These are phyloP conservation scores for Curvularia spicifera DNA, from an alignment of 2,329 filamentous ascomycete genomes.

Conservation along the genomic window DNA sequence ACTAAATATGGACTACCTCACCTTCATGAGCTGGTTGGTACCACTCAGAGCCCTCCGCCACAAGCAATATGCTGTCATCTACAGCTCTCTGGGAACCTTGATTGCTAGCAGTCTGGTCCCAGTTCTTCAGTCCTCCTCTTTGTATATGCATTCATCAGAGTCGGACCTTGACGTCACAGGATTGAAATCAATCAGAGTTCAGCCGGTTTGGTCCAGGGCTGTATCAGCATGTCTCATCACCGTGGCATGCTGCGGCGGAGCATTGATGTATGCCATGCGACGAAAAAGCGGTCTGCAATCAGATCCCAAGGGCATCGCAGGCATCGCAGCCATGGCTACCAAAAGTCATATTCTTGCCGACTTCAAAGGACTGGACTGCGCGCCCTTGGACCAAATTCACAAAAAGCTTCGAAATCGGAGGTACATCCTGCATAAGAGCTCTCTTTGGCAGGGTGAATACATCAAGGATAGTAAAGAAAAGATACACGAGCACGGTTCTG, in stretches of 20 bases:
- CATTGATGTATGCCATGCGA: slow-evolving; percentile 66
- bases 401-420: slow-evolving; percentile 68
- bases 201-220: slow-evolving; percentile 66
- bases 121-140: slow-evolving; percentile 68
- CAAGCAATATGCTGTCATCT: slow-evolving; percentile 71
- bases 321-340: slow-evolving; percentile 77
- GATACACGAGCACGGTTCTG: slow-evolving; percentile 53
- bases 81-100: slow-evolving; percentile 69
- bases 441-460: slow-evolving; percentile 68
- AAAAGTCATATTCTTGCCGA: slow-evolving; percentile 75
- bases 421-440: slow-evolving; percentile 74
- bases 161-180: slow-evolving; percentile 53
- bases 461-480: slow-evolving; percentile 57
- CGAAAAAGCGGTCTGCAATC: slow-evolving; percentile 70
- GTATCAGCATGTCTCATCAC: slow-evolving; percentile 63
- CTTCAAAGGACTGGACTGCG: slow-evolving; percentile 74
- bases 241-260: slow-evolving; percentile 64
- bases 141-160: slow-evolving; percentile 64
- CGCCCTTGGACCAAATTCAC: slow-evolving; percentile 70
- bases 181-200: slow-evolving; percentile 63
- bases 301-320: slow-evolving; percentile 75
- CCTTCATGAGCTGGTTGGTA: slow-evolving; percentile 68
- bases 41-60: slow-evolving; percentile 68
- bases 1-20: slow-evolving; percentile 77
- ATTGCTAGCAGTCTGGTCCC: slow-evolving; percentile 73